These are phyloP conservation scores for Sphagnum magellanicum DNA, from an alignment of 228 moss, liverwort and hornwort species.

Conservation along the genomic window DNA sequence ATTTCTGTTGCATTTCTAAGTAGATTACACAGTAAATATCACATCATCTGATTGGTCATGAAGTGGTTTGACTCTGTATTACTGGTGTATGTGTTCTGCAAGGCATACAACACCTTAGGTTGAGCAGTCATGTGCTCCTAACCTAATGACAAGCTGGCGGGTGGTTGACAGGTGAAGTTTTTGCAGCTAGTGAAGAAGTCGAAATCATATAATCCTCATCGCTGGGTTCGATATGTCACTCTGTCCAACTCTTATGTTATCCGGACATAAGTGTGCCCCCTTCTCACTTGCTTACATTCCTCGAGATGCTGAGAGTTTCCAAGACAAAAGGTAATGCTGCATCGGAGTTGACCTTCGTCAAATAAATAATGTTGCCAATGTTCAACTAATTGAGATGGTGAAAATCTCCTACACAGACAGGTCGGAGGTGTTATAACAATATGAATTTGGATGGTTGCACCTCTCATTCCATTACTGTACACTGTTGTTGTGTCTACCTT, in stretches of 20 bases:
- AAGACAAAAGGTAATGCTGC: too few relatives aligned
- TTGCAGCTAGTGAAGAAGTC: constrained; percentile 93
- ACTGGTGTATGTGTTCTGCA: neutral
- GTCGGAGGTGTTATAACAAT: too few relatives aligned
- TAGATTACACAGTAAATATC: neutral
- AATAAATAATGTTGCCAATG: too few relatives aligned
- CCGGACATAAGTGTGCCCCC: constrained; percentile 38
- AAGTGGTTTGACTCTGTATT: neutral
- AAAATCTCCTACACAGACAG: too few relatives aligned
- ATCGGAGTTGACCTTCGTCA: too few relatives aligned
- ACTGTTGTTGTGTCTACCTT: too few relatives aligned
- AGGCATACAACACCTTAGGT: neutral
- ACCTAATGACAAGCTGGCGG: neutral
- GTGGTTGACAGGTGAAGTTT: constrained; percentile 76
- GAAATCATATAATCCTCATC: constrained; percentile 85
- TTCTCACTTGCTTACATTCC: too few relatives aligned
- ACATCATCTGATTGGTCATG: neutral
- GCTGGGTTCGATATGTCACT: constrained; percentile 98
- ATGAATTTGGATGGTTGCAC: too few relatives aligned
- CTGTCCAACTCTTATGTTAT: constrained; percentile 92
- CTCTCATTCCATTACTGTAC: too few relatives aligned
- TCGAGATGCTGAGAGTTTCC: too few relatives aligned
- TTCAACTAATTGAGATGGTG: too few relatives aligned
- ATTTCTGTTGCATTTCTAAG: too few relatives aligned
- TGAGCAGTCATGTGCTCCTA: neutral